A percentile compares a stretch with the other conserved stretches of the same genome.
Evolutionary conservation across 2,329 filamentous ascomycete genomes (phyloP).

Genomic region (Penicillium olsonii): DNA sequence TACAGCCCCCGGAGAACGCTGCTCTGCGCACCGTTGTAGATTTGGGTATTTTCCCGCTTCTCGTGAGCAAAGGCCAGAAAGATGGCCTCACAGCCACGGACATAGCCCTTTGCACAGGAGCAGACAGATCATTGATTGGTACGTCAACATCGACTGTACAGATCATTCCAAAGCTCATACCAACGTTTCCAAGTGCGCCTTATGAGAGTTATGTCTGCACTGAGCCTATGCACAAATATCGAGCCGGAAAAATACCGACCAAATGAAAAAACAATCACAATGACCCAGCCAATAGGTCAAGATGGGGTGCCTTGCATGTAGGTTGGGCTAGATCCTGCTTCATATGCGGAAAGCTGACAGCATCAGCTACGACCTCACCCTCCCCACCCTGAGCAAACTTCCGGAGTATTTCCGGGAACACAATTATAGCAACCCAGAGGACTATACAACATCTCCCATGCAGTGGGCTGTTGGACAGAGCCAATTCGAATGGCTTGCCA

Average conservation of each 20-base stretch:
- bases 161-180: background rate
- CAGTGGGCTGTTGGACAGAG: conserved; percentile 26
- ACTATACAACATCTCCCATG: conserved; percentile 26
- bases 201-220: conserved; percentile 14
- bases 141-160: background rate
- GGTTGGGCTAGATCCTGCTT: background rate
- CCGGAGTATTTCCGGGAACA: conserved; percentile 27
- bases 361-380: conserved; percentile 28
- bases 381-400: conserved; percentile 27
- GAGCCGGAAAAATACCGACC: conserved; percentile 10
- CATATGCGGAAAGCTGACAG: background rate
- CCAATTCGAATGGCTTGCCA: conserved; percentile 31
- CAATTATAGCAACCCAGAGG: conserved; percentile 23
- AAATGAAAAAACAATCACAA: conserved; percentile 9
- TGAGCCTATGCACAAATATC: conserved; percentile 9
- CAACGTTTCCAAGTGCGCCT: conserved; percentile 5
- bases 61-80: conserved; percentile 5
- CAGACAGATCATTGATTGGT: conserved; percentile 23
- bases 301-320: conserved; percentile 16
- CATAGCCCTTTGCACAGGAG: conserved; percentile 19
- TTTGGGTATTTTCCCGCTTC: conserved; percentile 17
- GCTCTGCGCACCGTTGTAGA: conserved; percentile 21
- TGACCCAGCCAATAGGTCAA: conserved; percentile 13
- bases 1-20: conserved; percentile 19
- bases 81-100: conserved; percentile 16